Base-by-base conservation (phyloP, 495 filamentous ascomycete genomes). In the Letharia columbiana region DNA sequence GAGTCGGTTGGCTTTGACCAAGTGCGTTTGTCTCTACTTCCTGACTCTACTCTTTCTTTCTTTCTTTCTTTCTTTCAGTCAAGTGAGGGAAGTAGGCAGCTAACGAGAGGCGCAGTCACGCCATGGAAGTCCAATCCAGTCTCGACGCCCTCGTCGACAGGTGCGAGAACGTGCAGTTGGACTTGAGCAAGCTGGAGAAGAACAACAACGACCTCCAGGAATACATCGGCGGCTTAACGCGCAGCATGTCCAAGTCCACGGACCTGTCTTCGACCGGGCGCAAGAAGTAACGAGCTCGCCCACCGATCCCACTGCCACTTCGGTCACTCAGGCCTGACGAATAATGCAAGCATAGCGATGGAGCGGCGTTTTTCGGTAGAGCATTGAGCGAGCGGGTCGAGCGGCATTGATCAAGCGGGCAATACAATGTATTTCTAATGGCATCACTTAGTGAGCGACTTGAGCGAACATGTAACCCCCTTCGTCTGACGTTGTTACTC, bases 141-240 rank as follows among this genome's bases (percentile, higher is more conserved):
- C 84, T 98, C 40, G 80, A 93, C 56, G 91, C 87, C 60, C 84
- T 98, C 23, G 90, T 96, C 65, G 90, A 96, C 74, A 86, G 91
- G 45, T 93, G 98, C 73, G 94, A 98, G 71, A 88, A 86, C n/a
- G 92, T 98, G 61, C 89, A 90, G 75, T 86, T 88, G 65, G 92
- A 97, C 74, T 91, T 97, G 73, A 89, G 96, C 76, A 96, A 96
- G 76, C 82, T 98, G 40, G 92, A 98, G 75, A 90, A 82, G 70
- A 89, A 96, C 72, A 98, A 98, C 81, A 91, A 88, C 71, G 96
- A 96, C 70, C 77, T 98, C 17, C 95, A 98, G 73, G 90, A 93
- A 73, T 92, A 92, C 74, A 84, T 83, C 66, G 79, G 82, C 66
- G 80, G 80, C 59, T 73, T 83, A 31, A 83, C 81, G 18, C 77